Conservation (phyloP, 495 filamentous ascomycete species). For the Chaetomidium leptoderma region DNA sequence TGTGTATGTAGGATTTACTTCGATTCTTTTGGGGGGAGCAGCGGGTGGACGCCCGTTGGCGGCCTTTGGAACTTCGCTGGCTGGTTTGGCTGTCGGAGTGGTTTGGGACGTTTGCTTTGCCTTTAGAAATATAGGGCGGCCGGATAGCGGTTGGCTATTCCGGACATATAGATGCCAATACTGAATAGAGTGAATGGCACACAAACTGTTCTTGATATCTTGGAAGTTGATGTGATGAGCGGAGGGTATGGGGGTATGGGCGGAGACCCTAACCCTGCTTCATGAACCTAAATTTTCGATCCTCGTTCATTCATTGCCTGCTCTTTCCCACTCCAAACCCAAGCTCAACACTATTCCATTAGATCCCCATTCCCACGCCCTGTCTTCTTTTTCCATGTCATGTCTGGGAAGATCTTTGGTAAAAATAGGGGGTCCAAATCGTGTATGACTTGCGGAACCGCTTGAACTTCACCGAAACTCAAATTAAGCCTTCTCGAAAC, state of each 20-base stretch:
- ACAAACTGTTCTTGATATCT: background rate
- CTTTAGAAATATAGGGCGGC: background rate
- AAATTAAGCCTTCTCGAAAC: background rate
- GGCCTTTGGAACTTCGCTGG: background rate
- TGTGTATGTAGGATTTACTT: conserved; percentile 10
- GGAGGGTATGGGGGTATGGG: too few relatives aligned
- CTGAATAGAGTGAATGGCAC: background rate
- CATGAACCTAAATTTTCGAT: background rate
- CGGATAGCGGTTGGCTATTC: background rate
- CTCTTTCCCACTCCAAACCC: too few relatives aligned
- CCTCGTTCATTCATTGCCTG: too few relatives aligned
- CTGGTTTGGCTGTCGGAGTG: background rate
- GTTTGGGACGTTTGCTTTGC: background rate
- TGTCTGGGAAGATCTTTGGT: too few relatives aligned
- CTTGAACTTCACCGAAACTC: too few relatives aligned
- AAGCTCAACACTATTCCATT: too few relatives aligned
- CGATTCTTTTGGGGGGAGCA: conserved; percentile 3
- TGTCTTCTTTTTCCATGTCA: too few relatives aligned
- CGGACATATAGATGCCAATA: background rate
- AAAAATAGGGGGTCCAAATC: too few relatives aligned
- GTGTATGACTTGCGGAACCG: too few relatives aligned
- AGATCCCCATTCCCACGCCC: too few relatives aligned
- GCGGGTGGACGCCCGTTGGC: background rate
- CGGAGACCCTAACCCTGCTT: conserved; percentile 1
- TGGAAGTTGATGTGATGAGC: background rate